phyloP scores from a whole-genome alignment of 768 basidiomycete species.

The Tulasnella sp. region DNA sequence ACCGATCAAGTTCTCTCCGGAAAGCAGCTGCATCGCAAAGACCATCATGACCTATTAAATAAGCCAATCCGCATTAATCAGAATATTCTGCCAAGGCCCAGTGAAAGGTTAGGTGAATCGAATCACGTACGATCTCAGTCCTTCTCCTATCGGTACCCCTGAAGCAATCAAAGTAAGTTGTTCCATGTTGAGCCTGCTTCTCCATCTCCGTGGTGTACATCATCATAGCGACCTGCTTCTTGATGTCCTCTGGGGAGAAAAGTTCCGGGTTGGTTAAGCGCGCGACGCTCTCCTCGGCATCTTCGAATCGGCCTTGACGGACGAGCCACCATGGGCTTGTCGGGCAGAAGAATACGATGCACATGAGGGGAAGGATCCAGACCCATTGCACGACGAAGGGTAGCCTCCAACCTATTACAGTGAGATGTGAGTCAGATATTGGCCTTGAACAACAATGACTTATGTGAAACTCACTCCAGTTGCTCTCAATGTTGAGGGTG shows the following conservation, averaged over 20 bases:
- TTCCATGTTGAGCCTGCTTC: slow-evolving; percentile 25
- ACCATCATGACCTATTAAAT: slow-evolving; percentile 55
- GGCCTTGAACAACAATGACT: neutral
- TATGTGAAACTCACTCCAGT: slow-evolving; percentile 20
- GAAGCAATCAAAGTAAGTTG: slow-evolving; percentile 32
- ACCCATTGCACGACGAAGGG: slow-evolving; percentile 27
- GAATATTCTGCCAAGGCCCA: too few species aligned
- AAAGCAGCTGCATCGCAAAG: slow-evolving; percentile 70
- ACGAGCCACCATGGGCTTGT: slow-evolving; percentile 27
- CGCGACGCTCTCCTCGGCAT: slow-evolving; percentile 23
- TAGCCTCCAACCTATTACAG: slow-evolving; percentile 10
- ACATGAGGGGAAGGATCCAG: slow-evolving; percentile 27
- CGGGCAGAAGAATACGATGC: slow-evolving; percentile 24
- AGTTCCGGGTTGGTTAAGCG: slow-evolving; percentile 18
- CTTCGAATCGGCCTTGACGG: slow-evolving; percentile 25
- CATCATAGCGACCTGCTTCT: slow-evolving; percentile 28
- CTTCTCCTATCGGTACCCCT: slow-evolving; percentile 26
- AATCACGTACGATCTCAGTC: slow-evolving; percentile 34
- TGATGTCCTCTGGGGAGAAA: slow-evolving; percentile 23
- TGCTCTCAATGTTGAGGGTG: slow-evolving; percentile 17
- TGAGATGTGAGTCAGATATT: neutral
- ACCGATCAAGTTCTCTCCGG: slow-evolving; percentile 23
- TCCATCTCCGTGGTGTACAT: slow-evolving; percentile 30
- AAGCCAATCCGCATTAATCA: too few species aligned
- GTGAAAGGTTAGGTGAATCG: neutral